Evolutionary conservation across 2,329 filamentous ascomycete genomes (phyloP), one percentile per base, ranked within the genome.

Genomic region (Pyricularia sp.): DNA sequence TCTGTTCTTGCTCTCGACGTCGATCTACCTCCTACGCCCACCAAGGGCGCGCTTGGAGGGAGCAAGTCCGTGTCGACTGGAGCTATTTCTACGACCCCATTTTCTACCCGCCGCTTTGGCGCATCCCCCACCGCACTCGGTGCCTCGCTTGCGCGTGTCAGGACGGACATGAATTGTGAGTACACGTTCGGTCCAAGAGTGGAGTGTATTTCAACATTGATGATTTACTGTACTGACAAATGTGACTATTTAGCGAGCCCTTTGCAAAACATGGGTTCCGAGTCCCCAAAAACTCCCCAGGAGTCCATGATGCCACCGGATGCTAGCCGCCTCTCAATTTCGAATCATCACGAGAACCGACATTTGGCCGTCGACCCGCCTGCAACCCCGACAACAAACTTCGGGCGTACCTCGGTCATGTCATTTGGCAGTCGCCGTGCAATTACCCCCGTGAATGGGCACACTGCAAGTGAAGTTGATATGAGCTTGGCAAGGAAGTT

Each of bases 1-100:
- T 68, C 67, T 44, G 70, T 70, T 30, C 70, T 70, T 22, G 65
- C 68, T 4, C 64, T 77, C 22, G 90, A 93, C 66, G 81, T 78
- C 53, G 92, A 96, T 62, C 80, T 93, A 65, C 93, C 93, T n/a
- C 93, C 93, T 0, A 99, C 94, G 1, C 94, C 94, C 0, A 97
- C 94, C 0, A 97, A 96, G 85, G 69, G 78, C 73, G 66, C 77
- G 77, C 65, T 78, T 74, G 55, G 77, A 75, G 70, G 53, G n/a
- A 57, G 31, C 31, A 64, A 64, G 33, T 64, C 63, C 33, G 31
- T 64, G 19, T 64, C 63, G 26, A 57, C 63, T 12, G 63, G 63
- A 44, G 30, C 66, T 9, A 62, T 67, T 19, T 65, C 63, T 60
- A 64, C 68, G 7, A 69, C 68, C 0, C 70, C 70, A 1, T 66